phyloP scores from a whole-genome alignment of 768 basidiomycete species.

The Clavaria fumosa region DNA sequence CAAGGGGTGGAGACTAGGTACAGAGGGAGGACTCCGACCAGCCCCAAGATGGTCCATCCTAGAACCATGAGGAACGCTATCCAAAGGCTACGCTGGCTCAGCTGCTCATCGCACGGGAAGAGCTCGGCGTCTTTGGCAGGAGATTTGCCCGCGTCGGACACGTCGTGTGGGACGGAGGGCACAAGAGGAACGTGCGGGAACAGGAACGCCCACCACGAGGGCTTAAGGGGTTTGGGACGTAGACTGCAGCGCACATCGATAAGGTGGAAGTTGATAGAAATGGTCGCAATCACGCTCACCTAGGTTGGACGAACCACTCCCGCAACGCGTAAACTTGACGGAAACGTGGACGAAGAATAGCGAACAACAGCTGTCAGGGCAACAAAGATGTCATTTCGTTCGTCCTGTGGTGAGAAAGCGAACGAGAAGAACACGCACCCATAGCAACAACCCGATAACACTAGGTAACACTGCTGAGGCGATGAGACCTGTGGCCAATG shows the following conservation, averaged over 20 bases:
- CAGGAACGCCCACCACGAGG: conserved; percentile 50
- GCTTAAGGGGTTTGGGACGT: conserved; percentile 46
- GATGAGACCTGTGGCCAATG: conserved; percentile 44
- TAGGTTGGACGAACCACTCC: conserved; percentile 63
- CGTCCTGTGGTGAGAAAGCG: neutral
- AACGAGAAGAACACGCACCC: conserved; percentile 30
- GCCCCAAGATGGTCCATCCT: conserved; percentile 52
- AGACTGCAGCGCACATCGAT: conserved; percentile 26
- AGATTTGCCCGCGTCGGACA: conserved; percentile 38
- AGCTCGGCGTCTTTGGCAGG: conserved; percentile 32
- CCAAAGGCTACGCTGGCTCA: conserved; percentile 59
- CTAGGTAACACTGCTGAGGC: conserved; percentile 42
- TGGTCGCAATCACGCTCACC: conserved; percentile 29
- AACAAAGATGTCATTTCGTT: conserved; percentile 2
- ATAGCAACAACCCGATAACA: conserved; percentile 44
- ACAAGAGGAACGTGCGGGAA: conserved; percentile 54
- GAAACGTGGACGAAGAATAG: conserved; percentile 48
- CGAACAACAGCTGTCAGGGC: conserved; percentile 43
- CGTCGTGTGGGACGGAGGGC: conserved; percentile 39
- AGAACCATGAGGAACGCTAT: conserved; percentile 44
- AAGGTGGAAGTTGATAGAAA: neutral
- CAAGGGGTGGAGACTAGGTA: conserved; percentile 60
- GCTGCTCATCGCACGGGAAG: conserved; percentile 63
- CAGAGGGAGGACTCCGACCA: conserved; percentile 58
- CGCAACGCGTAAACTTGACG: conserved; percentile 57